A percentile compares a stretch with the other conserved stretches of the same genome.
Evolutionary conservation across 495 filamentous ascomycete genomes (phyloP).

Genomic region (Parathielavia hyrcaniae): DNA sequence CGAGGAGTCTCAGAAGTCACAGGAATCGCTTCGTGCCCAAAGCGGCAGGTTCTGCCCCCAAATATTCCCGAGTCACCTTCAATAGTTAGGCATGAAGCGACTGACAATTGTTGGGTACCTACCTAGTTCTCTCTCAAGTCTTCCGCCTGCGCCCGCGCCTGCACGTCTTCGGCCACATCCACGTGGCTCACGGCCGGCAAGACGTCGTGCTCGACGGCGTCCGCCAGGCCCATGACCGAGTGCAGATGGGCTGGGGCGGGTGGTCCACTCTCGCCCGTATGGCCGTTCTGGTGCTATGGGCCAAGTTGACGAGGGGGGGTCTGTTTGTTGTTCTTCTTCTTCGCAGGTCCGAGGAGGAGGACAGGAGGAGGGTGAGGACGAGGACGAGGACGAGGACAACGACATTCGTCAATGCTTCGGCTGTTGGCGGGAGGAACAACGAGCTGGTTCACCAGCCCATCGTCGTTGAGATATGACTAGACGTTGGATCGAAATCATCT

Average conservation of each 20-base stretch:
- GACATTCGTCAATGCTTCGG: conserved; percentile 8
- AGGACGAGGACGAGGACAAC: neutral
- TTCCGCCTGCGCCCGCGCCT: conserved; percentile 4
- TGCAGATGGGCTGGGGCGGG: conserved; percentile 8
- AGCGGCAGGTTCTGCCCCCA: too few relatives aligned
- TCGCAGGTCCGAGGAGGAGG: too few relatives aligned
- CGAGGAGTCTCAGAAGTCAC: too few relatives aligned
- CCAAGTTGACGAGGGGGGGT: neutral
- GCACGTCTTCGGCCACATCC: conserved; percentile 14
- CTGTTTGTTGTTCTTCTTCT: neutral
- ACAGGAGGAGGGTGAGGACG: neutral
- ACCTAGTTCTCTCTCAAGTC: neutral
- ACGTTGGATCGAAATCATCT: too few relatives aligned
- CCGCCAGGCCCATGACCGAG: conserved; percentile 6
- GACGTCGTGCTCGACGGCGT: conserved; percentile 4
- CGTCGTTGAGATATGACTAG: conserved; percentile 1
- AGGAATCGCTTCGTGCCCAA: too few relatives aligned
- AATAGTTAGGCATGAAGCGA: too few relatives aligned
- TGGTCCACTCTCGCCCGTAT: neutral
- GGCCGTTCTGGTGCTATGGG: conserved; percentile 2
- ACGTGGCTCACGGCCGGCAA: neutral
- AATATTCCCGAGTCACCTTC: too few relatives aligned
- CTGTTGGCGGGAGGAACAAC: neutral
- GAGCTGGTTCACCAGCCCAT: neutral
- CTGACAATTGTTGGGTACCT: too few relatives aligned